These are phyloP conservation scores for Pseudonectria foliicola DNA, from an alignment of 2,329 filamentous ascomycete genomes.

Conservation along the genomic window DNA sequence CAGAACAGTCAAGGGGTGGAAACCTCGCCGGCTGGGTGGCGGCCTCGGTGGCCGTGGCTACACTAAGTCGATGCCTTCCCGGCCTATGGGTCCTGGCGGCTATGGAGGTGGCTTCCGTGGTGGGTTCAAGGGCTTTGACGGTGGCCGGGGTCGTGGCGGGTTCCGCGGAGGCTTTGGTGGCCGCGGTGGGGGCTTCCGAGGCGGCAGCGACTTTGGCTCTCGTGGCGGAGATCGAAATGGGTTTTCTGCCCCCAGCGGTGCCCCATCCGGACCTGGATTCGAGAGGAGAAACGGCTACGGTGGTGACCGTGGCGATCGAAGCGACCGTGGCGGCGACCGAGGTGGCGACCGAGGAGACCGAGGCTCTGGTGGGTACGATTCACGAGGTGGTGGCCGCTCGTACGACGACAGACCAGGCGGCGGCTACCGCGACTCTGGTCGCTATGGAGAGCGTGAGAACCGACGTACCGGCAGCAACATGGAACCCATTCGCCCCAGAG, in stretches of 20 bases:
- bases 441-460: slow-evolving; percentile 32
- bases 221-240: slow-evolving; percentile 37
- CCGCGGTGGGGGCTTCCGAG: slow-evolving; percentile 48
- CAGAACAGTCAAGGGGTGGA: slow-evolving; percentile 89
- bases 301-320: slow-evolving; percentile 35
- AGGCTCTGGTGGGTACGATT: slow-evolving; percentile 42
- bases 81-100: slow-evolving; percentile 58
- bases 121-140: slow-evolving; percentile 41
- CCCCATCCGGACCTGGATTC: slow-evolving; percentile 53
- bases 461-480: slow-evolving; percentile 42
- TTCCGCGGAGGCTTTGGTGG: slow-evolving; percentile 48
- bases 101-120: slow-evolving; percentile 45
- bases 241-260: slow-evolving; percentile 47
- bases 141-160: slow-evolving; percentile 35
- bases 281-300: slow-evolving; percentile 42
- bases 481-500: too few relatives aligned
- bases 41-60: slow-evolving; percentile 89
- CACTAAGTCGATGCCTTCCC: slow-evolving; percentile 69
- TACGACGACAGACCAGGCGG: slow-evolving; percentile 47
- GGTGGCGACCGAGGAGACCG: slow-evolving; percentile 25
- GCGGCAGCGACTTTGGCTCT: slow-evolving; percentile 32
- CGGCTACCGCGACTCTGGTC: slow-evolving; percentile 29
- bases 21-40: slow-evolving; percentile 82
- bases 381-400: slow-evolving; percentile 46
- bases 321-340: slow-evolving; percentile 33